Conservation (phyloP, 768 basidiomycete genomes). For the Termitomyces sp. region DNA sequence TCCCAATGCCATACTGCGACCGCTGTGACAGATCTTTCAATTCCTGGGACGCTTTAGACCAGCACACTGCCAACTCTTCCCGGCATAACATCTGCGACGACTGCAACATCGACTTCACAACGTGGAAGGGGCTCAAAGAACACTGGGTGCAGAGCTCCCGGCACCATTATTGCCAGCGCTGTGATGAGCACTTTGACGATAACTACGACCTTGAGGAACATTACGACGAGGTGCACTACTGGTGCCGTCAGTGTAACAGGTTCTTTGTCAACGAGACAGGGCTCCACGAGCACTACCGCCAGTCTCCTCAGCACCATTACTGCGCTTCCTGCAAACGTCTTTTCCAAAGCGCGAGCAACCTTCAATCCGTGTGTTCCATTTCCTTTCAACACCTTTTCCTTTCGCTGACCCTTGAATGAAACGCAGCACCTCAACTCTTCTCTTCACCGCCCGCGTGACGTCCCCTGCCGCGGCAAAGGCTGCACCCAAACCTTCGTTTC, state of each 20-base stretch:
- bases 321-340: conserved; percentile 42
- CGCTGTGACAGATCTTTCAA: conserved; percentile 40
- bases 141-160: conserved; percentile 51
- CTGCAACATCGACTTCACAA: conserved; percentile 47
- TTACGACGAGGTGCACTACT: conserved; percentile 36
- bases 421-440: conserved; percentile 53
- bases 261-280: conserved; percentile 40
- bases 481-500: conserved; percentile 52
- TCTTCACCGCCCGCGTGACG: conserved; percentile 39
- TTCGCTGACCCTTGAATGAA: neutral
- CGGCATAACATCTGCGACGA: conserved; percentile 44
- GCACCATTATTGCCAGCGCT: conserved; percentile 55
- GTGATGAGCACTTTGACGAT: conserved; percentile 41
- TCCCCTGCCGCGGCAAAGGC: conserved; percentile 35
- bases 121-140: conserved; percentile 36
- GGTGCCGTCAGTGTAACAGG: conserved; percentile 40
- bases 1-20: conserved; percentile 33
- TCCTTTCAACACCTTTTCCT: neutral
- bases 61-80: conserved; percentile 35
- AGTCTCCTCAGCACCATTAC: conserved; percentile 40
- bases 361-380: conserved; percentile 22
- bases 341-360: conserved; percentile 42
- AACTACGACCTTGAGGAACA: conserved; percentile 37
- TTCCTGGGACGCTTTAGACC: conserved; percentile 24
- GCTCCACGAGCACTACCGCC: conserved; percentile 48